Base-by-base conservation (phyloP, 495 filamentous ascomycete genomes). In the Corynascus novoguineensis region DNA sequence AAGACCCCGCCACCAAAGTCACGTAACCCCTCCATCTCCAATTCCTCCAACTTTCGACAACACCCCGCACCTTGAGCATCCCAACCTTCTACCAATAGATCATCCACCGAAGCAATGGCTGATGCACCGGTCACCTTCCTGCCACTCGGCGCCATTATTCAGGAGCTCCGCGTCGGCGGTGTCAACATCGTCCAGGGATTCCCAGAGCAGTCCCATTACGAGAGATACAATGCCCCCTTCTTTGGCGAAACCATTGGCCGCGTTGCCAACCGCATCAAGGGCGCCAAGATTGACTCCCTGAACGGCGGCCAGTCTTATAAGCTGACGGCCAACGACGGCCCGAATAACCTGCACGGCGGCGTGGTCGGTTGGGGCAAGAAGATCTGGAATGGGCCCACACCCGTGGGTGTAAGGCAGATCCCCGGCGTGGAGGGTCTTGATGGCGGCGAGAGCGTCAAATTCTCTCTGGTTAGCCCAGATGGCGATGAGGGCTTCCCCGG, bases 161-260 rank as follows among this genome's bases (percentile, higher is more conserved):
- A 96, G 65, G 80, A 87, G 65, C 87, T 97, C 74, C 78, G 73
- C 42, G 79, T 97, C 51, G 83, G 76, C 47, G 84, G 81, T 50
- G 73, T 81, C 61, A 92, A 96, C 75, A 93, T 97, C 60, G 92
- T 96, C 17, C 85, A 90, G 62, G 82, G 82, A 42, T 96, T 96
- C 78, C 83, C 86, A 3, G 83, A 75, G 21, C 83, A 86, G 42
- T 78, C 83, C 2, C 78, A 83, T 46, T 97, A 97, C 75, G 78
- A 80, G 55, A 67, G 78, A 42, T 74, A 88, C 74, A 92, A 95
- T 73, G 71, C 70, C 17, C 83, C 88, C 17, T 88, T 83, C 76
- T 96, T 95, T 63, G 92, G 92, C 59, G 92, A 90, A 67, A 97
- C 89, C 35, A 96, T 98, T 65, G 92, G 92, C 21, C 87, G 92